These are phyloP conservation scores for Mycena sanguinolenta DNA, from an alignment of 768 basidiomycete genomes.

Conservation along the genomic window DNA sequence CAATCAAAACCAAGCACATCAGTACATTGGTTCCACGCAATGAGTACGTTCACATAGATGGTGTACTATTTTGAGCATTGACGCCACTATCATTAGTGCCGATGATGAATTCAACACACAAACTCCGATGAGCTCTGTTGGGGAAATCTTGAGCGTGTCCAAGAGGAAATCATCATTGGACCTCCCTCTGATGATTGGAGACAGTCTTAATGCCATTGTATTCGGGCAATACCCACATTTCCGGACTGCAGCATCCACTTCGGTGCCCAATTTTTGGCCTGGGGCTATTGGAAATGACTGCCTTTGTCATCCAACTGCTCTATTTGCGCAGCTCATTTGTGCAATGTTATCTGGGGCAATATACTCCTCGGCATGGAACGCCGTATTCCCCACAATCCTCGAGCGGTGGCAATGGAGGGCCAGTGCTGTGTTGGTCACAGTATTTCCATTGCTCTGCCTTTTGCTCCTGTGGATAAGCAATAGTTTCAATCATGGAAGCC, in stretches of 20 bases:
- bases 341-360: too few species aligned
- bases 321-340: not conserved
- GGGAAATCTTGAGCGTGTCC: too few species aligned
- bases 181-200: not conserved
- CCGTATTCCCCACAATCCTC: not conserved
- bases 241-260: not conserved
- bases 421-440: not conserved
- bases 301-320: too few species aligned
- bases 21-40: not conserved
- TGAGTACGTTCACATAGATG: too few species aligned
- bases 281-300: not conserved
- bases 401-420: slow-evolving; percentile 9
- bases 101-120: not conserved
- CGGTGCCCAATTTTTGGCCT: slow-evolving; percentile 2
- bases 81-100: too few species aligned
- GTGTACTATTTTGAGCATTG: too few species aligned
- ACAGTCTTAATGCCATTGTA: too few species aligned
- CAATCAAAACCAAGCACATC: too few species aligned
- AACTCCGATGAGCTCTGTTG: too few species aligned
- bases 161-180: not conserved
- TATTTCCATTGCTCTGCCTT: not conserved
- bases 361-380: not conserved
- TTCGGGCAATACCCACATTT: not conserved
- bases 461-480: not conserved
- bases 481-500: not conserved